Percentiles rank a stretch among this genome's conserved stretches.
phyloP scores from a whole-genome alignment of 2,329 filamentous ascomycete species.

The Allantophomopsis cytisporea region DNA sequence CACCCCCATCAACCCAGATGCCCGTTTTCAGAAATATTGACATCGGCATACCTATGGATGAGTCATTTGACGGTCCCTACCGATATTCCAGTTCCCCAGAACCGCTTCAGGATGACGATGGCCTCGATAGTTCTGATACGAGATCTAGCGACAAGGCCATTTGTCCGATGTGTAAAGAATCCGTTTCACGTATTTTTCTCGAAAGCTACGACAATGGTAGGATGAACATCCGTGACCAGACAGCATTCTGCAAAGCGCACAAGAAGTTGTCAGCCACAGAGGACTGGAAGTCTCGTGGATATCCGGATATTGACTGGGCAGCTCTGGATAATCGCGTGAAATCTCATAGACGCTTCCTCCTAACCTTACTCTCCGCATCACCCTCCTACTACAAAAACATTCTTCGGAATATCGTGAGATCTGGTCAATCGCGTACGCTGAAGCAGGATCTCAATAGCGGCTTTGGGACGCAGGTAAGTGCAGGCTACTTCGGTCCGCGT shows the following conservation, averaged over 20 bases:
- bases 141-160: neutral
- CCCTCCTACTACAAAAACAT: slow-evolving; percentile 45
- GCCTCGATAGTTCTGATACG: too few species aligned
- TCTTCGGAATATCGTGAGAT: slow-evolving; percentile 38
- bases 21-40: too few species aligned
- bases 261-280: slow-evolving; percentile 36
- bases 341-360: slow-evolving; percentile 38
- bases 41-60: too few species aligned
- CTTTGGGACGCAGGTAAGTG: slow-evolving; percentile 40
- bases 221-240: slow-evolving; percentile 43
- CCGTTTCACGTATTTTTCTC: slow-evolving; percentile 41
- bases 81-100: too few species aligned
- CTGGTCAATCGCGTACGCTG: slow-evolving; percentile 45
- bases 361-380: slow-evolving; percentile 38
- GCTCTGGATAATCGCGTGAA: slow-evolving; percentile 43
- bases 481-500: slow-evolving; percentile 73
- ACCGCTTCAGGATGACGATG: too few species aligned
- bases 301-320: slow-evolving; percentile 61
- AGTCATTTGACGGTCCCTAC: too few species aligned
- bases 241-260: slow-evolving; percentile 51
- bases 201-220: slow-evolving; percentile 32
- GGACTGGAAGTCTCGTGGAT: slow-evolving; percentile 29
- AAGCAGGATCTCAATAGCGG: slow-evolving; percentile 31
- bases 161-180: slow-evolving; percentile 56
- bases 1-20: too few species aligned